Conservation (phyloP, 2,329 filamentous ascomycete species). For the Pseudogymnoascus sp. region DNA sequence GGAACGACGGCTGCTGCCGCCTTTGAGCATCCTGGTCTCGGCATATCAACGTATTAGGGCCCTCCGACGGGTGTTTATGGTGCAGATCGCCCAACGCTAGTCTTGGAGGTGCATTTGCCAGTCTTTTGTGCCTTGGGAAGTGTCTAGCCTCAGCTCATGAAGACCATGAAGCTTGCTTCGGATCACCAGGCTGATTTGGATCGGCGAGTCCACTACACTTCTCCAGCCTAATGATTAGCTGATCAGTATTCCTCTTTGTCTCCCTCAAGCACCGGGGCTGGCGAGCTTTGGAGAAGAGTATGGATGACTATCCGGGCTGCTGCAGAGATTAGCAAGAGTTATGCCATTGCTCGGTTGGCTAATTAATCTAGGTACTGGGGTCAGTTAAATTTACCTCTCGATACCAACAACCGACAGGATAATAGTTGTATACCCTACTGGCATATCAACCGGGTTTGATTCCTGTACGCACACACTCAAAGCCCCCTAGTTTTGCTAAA, state of each 20-base stretch:
- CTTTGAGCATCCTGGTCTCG: background rate
- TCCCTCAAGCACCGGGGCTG: background rate
- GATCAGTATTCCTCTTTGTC: background rate
- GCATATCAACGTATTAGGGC: background rate
- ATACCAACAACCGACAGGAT: background rate
- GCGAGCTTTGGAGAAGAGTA: background rate
- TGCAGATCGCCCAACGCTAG: background rate
- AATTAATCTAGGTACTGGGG: background rate
- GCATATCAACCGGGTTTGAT: background rate
- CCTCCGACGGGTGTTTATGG: background rate
- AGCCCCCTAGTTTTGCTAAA: background rate
- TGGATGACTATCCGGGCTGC: background rate
- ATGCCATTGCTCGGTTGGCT: background rate
- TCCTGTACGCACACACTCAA: background rate
- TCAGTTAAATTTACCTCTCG: background rate
- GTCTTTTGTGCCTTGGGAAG: background rate
- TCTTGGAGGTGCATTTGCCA: background rate
- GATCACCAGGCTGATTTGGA: background rate
- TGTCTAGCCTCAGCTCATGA: constrained; percentile 2
- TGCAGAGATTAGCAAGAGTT: background rate
- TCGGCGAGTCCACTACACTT: background rate
- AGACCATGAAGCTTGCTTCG: background rate
- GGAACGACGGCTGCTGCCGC: constrained; percentile 3
- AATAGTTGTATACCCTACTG: background rate
- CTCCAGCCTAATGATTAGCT: background rate